Evolutionary conservation across 148 eudicot species (phyloP), one percentile per base, ranked within the genome.

Genomic region (Chenopodium formosanum): DNA sequence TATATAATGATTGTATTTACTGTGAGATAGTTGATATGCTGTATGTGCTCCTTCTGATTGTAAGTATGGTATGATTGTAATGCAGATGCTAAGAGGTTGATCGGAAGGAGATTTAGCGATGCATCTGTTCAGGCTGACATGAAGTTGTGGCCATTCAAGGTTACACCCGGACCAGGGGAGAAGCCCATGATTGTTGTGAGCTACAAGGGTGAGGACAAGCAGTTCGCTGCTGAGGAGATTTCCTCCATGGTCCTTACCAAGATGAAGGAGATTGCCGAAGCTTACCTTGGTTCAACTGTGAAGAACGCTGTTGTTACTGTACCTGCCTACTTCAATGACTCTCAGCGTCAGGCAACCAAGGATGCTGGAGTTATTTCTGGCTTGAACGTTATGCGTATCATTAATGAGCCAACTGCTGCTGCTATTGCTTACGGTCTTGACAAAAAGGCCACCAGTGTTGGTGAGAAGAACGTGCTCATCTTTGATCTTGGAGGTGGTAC

Each of bases 351-450:
- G 31, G 81, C 81, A 6, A 79, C 81, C 1, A 79, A 79, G 81
- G 81, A 79, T 52, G 81, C 81, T 20, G 81, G 81, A 9, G 81
- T 79, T 20, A 79, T 79, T 70, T 69, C 81, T 34, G 81, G 81
- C 32, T 67, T 79, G 81, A 79, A 79, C 6, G 80, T 78, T 7
- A 65, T 78, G 80, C 80, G 80, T 66, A 78, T 78, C 10, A 78
- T 78, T 52, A 78, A 79, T n/a, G 81, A 79, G 73, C 74, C 81
- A 7, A 79, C 82, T 9, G 82, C 85, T 11, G 81, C 81, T 40
- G 81, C 81, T 52, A 80, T 83, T 40, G 81, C 81, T 9, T 40
- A 80, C 64, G 85, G 85, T 79, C 85, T 80, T 14, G 79, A 67
- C 78, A 71, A 83, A 70, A 83, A 83, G 74, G 82, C 85, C 23